Evolutionary conservation across 306 rosid species (phyloP).

Genomic region (Cercis canadensis): DNA sequence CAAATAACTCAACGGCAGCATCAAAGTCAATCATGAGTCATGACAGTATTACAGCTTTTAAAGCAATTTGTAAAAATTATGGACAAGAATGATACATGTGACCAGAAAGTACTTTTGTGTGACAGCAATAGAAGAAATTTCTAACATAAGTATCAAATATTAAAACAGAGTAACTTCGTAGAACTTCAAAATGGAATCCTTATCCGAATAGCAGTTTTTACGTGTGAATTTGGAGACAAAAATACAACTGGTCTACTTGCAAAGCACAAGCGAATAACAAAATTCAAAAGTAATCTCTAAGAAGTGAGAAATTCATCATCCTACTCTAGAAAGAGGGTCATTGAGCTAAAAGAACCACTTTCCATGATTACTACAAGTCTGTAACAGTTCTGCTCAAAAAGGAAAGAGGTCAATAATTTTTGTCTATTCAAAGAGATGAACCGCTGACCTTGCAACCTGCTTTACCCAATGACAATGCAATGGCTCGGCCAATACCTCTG

Average conservation of each 20-base stretch:
- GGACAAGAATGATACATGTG: too few relatives aligned
- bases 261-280: too few relatives aligned
- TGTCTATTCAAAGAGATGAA: background rate
- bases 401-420: background rate
- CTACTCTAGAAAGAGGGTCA: background rate
- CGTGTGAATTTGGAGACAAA: too few relatives aligned
- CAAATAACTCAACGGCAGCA: conserved; percentile 6
- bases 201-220: too few relatives aligned
- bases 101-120: too few relatives aligned
- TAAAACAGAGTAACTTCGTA: too few relatives aligned
- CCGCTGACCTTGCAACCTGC: conserved; percentile 92
- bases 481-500: conserved; percentile 89
- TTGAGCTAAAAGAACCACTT: background rate
- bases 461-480: conserved; percentile 81
- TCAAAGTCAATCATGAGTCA: background rate
- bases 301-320: too few relatives aligned
- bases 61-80: background rate
- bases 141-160: too few relatives aligned
- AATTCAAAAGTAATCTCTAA: too few relatives aligned
- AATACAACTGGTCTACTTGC: too few relatives aligned
- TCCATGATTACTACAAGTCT: background rate
- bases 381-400: conserved; percentile 1
- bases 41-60: background rate
- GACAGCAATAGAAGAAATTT: too few relatives aligned
- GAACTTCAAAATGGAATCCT: too few relatives aligned